Evolutionary conservation across 495 filamentous ascomycete genomes (phyloP).

Genomic region (Cercophora sp.): DNA sequence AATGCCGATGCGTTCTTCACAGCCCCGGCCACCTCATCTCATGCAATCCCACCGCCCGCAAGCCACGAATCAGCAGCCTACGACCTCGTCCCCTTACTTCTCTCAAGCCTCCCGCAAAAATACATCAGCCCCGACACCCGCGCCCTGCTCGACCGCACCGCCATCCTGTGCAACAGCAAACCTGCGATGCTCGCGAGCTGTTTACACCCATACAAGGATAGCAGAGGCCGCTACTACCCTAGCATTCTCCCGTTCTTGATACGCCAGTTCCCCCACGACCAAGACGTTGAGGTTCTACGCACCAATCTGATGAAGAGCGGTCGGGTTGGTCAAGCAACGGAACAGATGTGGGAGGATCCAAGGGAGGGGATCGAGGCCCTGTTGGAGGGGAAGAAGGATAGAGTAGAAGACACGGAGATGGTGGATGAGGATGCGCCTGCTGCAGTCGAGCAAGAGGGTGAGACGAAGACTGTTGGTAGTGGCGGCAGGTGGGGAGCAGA

Average conservation of each 20-base stretch:
- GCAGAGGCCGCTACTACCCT: slow-evolving; percentile 53
- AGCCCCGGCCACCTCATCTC: slow-evolving; percentile 42
- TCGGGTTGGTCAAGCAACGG: neutral
- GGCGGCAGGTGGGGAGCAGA: neutral
- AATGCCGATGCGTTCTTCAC: slow-evolving; percentile 41
- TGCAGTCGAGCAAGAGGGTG: too few relatives aligned
- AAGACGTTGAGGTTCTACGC: slow-evolving; percentile 64
- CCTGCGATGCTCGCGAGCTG: slow-evolving; percentile 73
- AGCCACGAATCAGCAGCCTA: slow-evolving; percentile 44
- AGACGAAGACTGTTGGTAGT: too few relatives aligned
- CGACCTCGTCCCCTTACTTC: slow-evolving; percentile 56
- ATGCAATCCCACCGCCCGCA: slow-evolving; percentile 3
- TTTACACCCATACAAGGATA: slow-evolving; percentile 63
- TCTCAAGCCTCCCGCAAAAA: slow-evolving; percentile 57
- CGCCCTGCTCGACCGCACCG: slow-evolving; percentile 69
- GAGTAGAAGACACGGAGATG: neutral
- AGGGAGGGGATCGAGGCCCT: slow-evolving; percentile 10
- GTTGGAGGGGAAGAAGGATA: neutral
- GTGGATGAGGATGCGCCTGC: neutral
- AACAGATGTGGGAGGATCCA: slow-evolving; percentile 9
- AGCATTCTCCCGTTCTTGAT: slow-evolving; percentile 77
- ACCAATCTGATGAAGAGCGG: slow-evolving; percentile 41
- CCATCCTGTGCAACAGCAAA: slow-evolving; percentile 63
- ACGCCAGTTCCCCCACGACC: slow-evolving; percentile 52
- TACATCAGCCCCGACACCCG: slow-evolving; percentile 60